Base-by-base conservation (phyloP, 345 rosid species). In the Populus euphratica region DNA sequence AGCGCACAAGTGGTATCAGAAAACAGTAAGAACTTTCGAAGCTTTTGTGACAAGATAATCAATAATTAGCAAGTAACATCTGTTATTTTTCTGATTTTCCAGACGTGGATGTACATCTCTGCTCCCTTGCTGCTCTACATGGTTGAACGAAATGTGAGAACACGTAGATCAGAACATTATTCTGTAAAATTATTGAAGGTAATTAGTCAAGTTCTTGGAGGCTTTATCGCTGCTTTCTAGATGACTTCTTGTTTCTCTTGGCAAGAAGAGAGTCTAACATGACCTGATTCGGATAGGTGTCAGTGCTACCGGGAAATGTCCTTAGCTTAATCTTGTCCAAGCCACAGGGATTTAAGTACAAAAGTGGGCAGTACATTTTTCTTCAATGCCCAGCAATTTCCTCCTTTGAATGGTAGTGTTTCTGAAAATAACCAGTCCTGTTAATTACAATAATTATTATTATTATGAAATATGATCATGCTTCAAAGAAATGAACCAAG, bases 41-140 rank as follows among this genome's bases (percentile, higher is more conserved):
- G 23, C 72, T 70, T 54, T 18, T 68, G 21, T n/a, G 6, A 41
- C 20, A 23, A 27, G 69, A 59, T 49, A 49, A 73, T 70, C 23
- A 61, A 49, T 44, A 8, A 33, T 5, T 49, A 62, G 47, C 12
- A 11, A 69, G 33, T 69, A 44, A 74, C 35, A 63, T 23, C 63
- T 33, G 36, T 2, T 35, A 21, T 35, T 67, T 65, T 81, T 72
- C 68, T 69, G 63, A 72, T 80, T 70, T 81, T 77, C 35, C 91
- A 96, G 99, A 96, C 99, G 67, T 93, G 99, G 99, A 89, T 96
- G 95, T 96, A 93, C 79, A 78, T 96, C 70, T 80, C 90, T 16
- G 88, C 81, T 83, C 99, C 99, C 29, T 50, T 96, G 76, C 71
- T 93, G 82, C 93, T 96, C 49, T 96, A 96, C 73, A 79, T 82